Base-by-base conservation (phyloP, 352 stramenopile genomes). In the Phytopythium montanum region DNA sequence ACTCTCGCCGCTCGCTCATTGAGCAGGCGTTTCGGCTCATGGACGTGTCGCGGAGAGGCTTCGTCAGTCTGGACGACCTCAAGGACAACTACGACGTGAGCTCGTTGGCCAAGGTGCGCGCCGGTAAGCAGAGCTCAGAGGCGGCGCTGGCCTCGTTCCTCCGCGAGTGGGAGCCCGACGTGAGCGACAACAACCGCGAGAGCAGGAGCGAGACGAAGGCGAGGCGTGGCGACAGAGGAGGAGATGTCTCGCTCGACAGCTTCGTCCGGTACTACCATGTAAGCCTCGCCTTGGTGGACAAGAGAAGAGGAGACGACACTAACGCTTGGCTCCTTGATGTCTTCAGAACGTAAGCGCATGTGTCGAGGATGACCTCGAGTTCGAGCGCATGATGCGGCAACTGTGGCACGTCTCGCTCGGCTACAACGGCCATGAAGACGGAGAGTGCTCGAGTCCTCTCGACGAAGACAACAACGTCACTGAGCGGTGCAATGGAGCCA, bases 211-310 rank as follows among this genome's bases (percentile, higher is more conserved):
- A 25, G 13, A 25, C n/a, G 45, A 33, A 52, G 45, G n/a, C 13
- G 21, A 29, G 16, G 14, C 13, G 25, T 16, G 2, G 25, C 12
- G 5, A 61, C 49, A 69, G 70, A 49, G 72, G 72, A 21, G 72
- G 67, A 33, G 64, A 42, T 1, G 81, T 97, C 39, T 76, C 82
- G 0, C 62, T 75, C 13, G 64, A 80, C 4, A 73, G 80, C 21
- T 97, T 96, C 29, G 36, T 75, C 1, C 64, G 81, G 28, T 96
- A 97, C 61, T 97, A 97, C 66, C 72, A 81, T 62, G 79, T 89
- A 73, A 44, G 75, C 31, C 23, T 16, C 14, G 14, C 5, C 29
- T 49, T 23, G 36, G 21, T 62, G 25, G 18, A 4, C 21, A 19
- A 44, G n/a, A 3, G 26, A 18, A 12, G 23, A 42, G 54, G 21